Evolutionary conservation across 2,329 filamentous ascomycete species (phyloP), one percentile per base, ranked within the genome.

Genomic region (Phialophora macrospora): DNA sequence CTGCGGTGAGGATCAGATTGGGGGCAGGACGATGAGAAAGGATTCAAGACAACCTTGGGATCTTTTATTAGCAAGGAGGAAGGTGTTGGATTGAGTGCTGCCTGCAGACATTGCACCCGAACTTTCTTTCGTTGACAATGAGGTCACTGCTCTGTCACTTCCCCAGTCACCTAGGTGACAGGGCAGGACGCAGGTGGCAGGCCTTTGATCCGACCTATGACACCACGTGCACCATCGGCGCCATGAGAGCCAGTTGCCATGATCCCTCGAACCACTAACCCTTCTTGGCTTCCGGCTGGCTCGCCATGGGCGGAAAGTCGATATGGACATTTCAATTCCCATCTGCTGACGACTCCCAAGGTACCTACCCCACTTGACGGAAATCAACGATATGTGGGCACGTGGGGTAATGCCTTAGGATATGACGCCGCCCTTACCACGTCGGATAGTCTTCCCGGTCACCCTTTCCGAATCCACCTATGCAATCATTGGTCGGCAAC

Each of bases 51-150:
- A 51, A 5, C 1, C 11, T 32, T 32, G 30, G 30, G 3, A 5
- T 22, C 9, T 51, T 52, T 52, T 26, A 52, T 24, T 52, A 52
- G 48, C 20, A 52, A 8, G 38, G 17, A 44, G 38, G 4, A 52
- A 52, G 17, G 5, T 51, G 20, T 9, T 12, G 48, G 14, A 55
- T 55, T 55, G 52, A 30, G 28, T 55, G 52, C 28, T 55, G 52
- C 52, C 52, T 55, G 52, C n/a, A 30, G n/a, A 24, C 28, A 55
- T n/a, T n/a, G 24, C 26, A n/a, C 3, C 24, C 14, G 17, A 4
- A n/a, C 28, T 17, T 17, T 32, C 11, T 34, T 4, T 34, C 32
- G 28, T 34, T 30, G 4, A 26, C 12, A 28, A 30, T 34, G 24
- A 30, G 26, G 28, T 55, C 52, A 55, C 52, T 28, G 32, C 38